Conservation (phyloP, 2,329 filamentous ascomycete species). For the Byssothecium circinans region DNA sequence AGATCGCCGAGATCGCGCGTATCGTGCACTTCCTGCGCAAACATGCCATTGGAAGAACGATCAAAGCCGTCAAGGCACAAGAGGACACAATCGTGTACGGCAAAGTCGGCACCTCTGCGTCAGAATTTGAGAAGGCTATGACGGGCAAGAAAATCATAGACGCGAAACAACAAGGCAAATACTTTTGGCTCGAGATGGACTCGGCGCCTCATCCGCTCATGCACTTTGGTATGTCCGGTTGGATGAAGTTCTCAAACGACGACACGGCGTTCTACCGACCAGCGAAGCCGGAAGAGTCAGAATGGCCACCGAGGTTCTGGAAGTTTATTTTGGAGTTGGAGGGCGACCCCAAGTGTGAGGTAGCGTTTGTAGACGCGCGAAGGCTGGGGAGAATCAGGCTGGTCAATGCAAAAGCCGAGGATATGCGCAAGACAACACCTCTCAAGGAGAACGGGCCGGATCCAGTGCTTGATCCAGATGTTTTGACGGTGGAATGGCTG, state of each 20-base stretch:
- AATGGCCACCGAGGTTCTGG: constrained; percentile 88
- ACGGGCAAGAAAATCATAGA: constrained; percentile 70
- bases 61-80: constrained; percentile 68
- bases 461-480: constrained; percentile 78
- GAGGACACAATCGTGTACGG: constrained; percentile 87
- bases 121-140: constrained; percentile 73
- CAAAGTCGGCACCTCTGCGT: constrained; percentile 80
- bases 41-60: constrained; percentile 80
- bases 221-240: constrained; percentile 77
- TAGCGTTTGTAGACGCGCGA: constrained; percentile 82
- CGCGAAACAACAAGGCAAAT: constrained; percentile 90
- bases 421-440: constrained; percentile 76
- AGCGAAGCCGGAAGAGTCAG: constrained; percentile 57
- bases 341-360: constrained; percentile 61
- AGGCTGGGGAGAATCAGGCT: constrained; percentile 78
- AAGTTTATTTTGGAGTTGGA: constrained; percentile 79
- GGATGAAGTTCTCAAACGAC: constrained; percentile 83
- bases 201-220: constrained; percentile 82
- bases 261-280: constrained; percentile 79
- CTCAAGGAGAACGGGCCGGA: constrained; percentile 92
- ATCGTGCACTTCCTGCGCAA: constrained; percentile 83
- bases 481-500: constrained; percentile 77
- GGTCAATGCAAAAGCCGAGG: constrained; percentile 74
- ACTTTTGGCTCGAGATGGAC: constrained; percentile 87
- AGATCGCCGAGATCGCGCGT: constrained; percentile 69